A percentile compares a stretch with the other conserved stretches of the same genome.
Conservation (phyloP, 2,329 filamentous ascomycete genomes). For the Claviceps sp. region DNA sequence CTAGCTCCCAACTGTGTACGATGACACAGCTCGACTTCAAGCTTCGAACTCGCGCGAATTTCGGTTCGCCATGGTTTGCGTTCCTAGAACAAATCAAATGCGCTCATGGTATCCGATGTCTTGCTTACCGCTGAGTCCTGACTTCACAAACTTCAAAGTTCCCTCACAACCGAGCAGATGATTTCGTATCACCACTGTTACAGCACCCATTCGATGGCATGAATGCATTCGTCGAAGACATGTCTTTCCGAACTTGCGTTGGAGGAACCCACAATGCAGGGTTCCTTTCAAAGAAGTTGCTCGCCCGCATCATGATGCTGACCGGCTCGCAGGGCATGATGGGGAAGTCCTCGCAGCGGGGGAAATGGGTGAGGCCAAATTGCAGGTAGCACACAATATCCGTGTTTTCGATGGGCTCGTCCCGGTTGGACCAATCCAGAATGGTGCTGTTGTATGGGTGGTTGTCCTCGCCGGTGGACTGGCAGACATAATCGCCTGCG, state of each 20-base stretch:
- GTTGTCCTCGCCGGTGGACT: slow-evolving; percentile 27
- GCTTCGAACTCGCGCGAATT: no score
- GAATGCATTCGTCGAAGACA: slow-evolving; percentile 10
- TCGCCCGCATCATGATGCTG: slow-evolving; percentile 33
- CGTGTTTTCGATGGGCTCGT: slow-evolving; percentile 35
- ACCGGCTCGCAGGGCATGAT: slow-evolving; percentile 52
- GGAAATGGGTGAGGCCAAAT: slow-evolving; percentile 45
- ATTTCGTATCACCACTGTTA: slow-evolving; percentile 5
- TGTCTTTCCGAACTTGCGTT: slow-evolving; percentile 22
- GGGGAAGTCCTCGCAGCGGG: slow-evolving; percentile 52
- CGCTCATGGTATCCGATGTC: no score
- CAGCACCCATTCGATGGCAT: slow-evolving; percentile 4
- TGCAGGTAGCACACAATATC: slow-evolving; percentile 39
- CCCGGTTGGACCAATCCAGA: slow-evolving; percentile 34
- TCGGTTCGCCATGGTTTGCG: no score
- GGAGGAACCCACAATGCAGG: slow-evolving; percentile 37
- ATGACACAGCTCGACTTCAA: no score
- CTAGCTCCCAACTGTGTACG: no score
- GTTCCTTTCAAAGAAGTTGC: slow-evolving; percentile 39
- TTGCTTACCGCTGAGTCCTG: no score
- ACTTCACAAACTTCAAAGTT: no score
- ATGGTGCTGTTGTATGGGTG: slow-evolving; percentile 12
- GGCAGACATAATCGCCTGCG: slow-evolving; percentile 29
- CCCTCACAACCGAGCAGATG: slow-evolving; percentile 9
- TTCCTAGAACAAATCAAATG: no score